Evolutionary conservation across 306 rosid genomes (phyloP), one percentile per base, ranked within the genome.

Genomic region (Styphnolobium japonicum): DNA sequence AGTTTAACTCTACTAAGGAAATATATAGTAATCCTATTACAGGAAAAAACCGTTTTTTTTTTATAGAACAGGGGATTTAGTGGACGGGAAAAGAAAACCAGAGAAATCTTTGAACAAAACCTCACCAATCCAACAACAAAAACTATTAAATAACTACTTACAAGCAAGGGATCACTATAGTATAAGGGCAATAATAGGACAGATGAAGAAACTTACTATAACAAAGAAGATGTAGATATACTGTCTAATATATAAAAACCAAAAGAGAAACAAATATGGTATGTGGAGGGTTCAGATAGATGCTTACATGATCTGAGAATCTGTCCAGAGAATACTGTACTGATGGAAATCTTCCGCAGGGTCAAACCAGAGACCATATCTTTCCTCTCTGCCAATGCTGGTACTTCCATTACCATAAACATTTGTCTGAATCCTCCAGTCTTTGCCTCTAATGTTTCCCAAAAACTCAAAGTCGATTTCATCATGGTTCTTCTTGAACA

Each of bases 391-490:
- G 75, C 98, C 98, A 16, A 90, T 75, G 73, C 60, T 76, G 23
- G 98, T 95, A 84, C 98, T 95, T 84, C 98, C 98, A 83, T 95
- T 90, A 22, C 98, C 98, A 73, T 95, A 95, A 79, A 95, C 86
- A 76, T 95, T 95, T 68, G 98, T 95, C 85, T 95, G 98, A 88
- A 95, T 83, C 88, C 98, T 92, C 98, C 98, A 95, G 16, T 93
- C 94, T 82, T 89, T 95, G 67, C 98, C 98, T 83, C 94, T 89
- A n/a, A 95, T 86, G 53, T 95, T 95, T 12, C 98, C 98, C 89
- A 95, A 86, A 52, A 95, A 95, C 87, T 95, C 98, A 31, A 95
- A 95, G 89, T 95, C 98, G 23, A 95, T 90, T 80, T 95, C 98
- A 80, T 95, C 98, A 56, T 95, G 98, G 83, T 91, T 83, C 76